Conservation (phyloP, 2,329 filamentous ascomycete genomes). For the Cladosporium sp. region DNA sequence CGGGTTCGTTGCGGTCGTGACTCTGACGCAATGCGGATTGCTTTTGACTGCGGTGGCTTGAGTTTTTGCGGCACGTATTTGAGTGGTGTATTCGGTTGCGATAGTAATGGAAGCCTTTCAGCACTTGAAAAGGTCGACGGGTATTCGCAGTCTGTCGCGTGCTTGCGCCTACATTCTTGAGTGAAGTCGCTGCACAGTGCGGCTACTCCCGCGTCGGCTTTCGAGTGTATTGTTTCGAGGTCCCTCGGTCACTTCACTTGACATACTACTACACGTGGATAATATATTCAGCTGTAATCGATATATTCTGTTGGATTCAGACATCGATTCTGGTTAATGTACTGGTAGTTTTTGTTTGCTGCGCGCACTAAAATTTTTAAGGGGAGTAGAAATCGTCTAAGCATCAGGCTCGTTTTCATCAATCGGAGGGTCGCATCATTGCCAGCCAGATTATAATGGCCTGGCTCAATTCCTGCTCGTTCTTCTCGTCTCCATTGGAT, state of each 20-base stretch:
- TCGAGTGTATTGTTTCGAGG: neutral
- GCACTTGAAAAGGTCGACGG: slow-evolving; percentile 21
- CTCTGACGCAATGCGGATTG: neutral
- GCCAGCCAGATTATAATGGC: neutral
- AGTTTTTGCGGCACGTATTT: neutral
- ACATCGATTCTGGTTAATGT: too few species aligned
- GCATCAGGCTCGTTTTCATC: neutral
- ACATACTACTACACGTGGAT: neutral
- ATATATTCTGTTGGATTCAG: too few species aligned
- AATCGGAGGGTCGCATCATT: neutral
- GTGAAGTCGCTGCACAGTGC: slow-evolving; percentile 4
- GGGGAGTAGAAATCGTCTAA: neutral
- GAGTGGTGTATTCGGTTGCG: neutral
- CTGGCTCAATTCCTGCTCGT: slow-evolving; percentile 19
- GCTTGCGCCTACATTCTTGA: slow-evolving; percentile 7
- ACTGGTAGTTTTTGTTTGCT: too few species aligned
- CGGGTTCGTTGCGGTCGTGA: neutral
- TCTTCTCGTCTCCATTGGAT: slow-evolving; percentile 28
- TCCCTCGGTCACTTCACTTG: neutral
- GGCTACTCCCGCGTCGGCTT: neutral
- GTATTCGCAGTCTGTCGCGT: neutral
- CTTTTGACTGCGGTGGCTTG: too few species aligned
- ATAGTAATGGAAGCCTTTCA: slow-evolving; percentile 22
- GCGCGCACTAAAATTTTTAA: neutral
- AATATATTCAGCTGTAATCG: too few species aligned